Base-by-base conservation (phyloP, 2,329 filamentous ascomycete species). In the Pseudofabraea citricarpa region DNA sequence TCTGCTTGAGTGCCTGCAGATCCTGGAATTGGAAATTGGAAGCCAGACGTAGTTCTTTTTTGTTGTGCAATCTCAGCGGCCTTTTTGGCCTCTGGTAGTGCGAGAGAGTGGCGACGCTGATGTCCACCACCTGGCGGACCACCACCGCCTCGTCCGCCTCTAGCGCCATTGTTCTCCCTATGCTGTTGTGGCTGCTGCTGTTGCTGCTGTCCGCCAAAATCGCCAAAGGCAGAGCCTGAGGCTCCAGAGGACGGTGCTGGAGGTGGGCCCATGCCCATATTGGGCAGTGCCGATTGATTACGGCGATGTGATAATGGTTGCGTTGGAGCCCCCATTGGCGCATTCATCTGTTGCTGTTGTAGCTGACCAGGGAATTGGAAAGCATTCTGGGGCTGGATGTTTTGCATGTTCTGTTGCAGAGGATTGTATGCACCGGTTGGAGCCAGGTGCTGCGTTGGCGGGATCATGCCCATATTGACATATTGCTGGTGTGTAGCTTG, bases 401-500 rank as follows among this genome's bases (percentile, higher is more conserved):
- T 88, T 56, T 81, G 73, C 76, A 95, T 85, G 65, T 83, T 80
- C 48, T 80, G 79, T 70, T 91, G 90, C 66, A 90, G 72, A 60
- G 83, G 84, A 70, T 84, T 85, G 73, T 87, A 93, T 49, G 74
- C 74, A 58, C 76, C 77, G 54, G 81, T 82, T 49, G 81, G 79
- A 55, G 80, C 81, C 47, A 96, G 74, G 56, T 81, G 78, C 70
- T 96, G 91, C 59, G 87, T 85, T 41, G 87, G 85, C 56, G 86
- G 85, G 59, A 97, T 83, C 78, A 97, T 90, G 65, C 89, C 89
- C 87, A 96, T 90, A 67, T 93, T 95, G 60, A 95, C 85, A 73
- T 95, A 96, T 70, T 97, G 91, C 70, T 96, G 90, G 62, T 96
- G 90, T 52, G 89, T 93, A 57, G 89, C 89, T 69, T 94, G 88